Base-by-base conservation (phyloP, 164 flowering plant genomes). In the Berberis vulgaris region DNA sequence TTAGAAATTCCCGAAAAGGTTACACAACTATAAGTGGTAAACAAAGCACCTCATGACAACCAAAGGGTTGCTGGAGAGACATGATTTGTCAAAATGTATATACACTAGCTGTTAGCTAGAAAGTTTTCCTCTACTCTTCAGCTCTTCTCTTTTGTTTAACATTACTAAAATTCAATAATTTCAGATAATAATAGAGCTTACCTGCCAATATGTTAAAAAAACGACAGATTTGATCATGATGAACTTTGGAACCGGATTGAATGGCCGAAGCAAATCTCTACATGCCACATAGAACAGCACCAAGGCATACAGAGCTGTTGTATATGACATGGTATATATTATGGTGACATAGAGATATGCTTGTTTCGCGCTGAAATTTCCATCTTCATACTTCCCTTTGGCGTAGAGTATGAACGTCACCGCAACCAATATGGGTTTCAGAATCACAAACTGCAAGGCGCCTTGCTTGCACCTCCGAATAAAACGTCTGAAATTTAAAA, bases 141-240 rank as follows among this genome's bases (percentile, higher is more conserved):
- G 26, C 26, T 26, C 26, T 26, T 26, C 26, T 26, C 26, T 26
- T 26, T 26, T 26, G 26, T 26, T 26, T 26, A 26, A 26, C 26
- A 26, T 26, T 26, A 26, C 26, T 26, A 26, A 26, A 26, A 26
- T 26, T 26, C n/a, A 0, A 9, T 1, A 62, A 38, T 1, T 62
- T 2, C 40, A 63, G 11, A 26, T 41, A n/a, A 26, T 53, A 53
- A 41, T 53, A 26, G 9, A 61, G 5, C 5, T 5, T 86, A 89
- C 99, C 97, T 94, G 99, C 99, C 99, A 94, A 72, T 94, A 94
- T 45, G 99, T 94, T 45, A 94, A 75, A 73, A 94, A 94, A 49
- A 94, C 99, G 57, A 94, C 99, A 45, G 96, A 91, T 61, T 91
- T 94, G 56, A 94, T 94, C 59, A 94, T 79, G 69, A 91, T 77